Percentiles rank a stretch among this genome's conserved stretches.
These are phyloP conservation scores for Gossypium trilobum DNA, from an alignment of 441 rosid species.

Conservation along the genomic window DNA sequence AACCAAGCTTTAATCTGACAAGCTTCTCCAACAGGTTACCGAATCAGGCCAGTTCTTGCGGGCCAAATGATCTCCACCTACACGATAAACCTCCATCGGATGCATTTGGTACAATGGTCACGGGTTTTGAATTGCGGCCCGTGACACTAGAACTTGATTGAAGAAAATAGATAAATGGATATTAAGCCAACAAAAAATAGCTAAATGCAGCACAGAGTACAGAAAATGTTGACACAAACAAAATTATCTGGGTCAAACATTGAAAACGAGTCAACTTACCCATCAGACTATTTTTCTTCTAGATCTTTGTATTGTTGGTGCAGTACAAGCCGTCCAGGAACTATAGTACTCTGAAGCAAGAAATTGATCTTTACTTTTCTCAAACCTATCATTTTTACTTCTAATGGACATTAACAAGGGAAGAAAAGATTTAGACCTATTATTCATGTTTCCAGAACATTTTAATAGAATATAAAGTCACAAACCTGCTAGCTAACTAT, in stretches of 20 bases:
- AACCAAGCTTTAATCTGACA: too few species aligned
- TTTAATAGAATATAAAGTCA: not conserved
- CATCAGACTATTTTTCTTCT: constrained; percentile 49
- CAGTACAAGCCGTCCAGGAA: constrained; percentile 65
- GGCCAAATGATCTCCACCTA: too few species aligned
- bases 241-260: not conserved
- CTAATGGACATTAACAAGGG: not conserved
- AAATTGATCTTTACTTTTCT: not conserved
- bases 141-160: not conserved
- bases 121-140: too few species aligned
- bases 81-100: too few species aligned
- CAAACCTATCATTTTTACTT: constrained; percentile 4
- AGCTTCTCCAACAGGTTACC: too few species aligned
- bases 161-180: not conserved
- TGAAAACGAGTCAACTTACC: constrained; percentile 31
- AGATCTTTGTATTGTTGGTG: constrained; percentile 56
- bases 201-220: not conserved
- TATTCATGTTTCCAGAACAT: constrained; percentile 5
- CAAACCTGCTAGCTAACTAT: constrained; percentile 78
- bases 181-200: not conserved
- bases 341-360: constrained; percentile 47
- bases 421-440: not conserved
- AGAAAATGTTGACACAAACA: not conserved
- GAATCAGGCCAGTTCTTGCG: too few species aligned
- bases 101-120: too few species aligned